Conservation (phyloP, 192 early-diverging fungal genomes). For the Martensiomyces pterosporus region DNA sequence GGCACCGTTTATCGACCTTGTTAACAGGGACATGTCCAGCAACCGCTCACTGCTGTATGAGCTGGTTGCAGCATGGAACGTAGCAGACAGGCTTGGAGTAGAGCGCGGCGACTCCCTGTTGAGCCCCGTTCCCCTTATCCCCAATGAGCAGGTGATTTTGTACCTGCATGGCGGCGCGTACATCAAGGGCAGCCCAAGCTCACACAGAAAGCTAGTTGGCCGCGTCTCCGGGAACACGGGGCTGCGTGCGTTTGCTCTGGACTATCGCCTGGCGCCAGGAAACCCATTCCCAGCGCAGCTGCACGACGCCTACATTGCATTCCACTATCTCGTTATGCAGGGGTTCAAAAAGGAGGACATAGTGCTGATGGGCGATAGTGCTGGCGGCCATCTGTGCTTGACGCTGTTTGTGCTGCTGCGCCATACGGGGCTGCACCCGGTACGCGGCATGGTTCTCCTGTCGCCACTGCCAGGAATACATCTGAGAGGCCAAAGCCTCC, state of each 20-base stretch:
- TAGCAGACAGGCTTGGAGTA: background rate
- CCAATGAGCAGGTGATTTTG: conserved; percentile 9
- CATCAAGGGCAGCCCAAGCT: conserved; percentile 8
- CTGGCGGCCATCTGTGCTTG: conserved; percentile 26
- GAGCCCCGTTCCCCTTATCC: conserved; percentile 8
- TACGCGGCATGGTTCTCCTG: conserved; percentile 8
- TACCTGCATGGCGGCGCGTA: conserved; percentile 31
- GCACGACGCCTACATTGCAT: conserved; percentile 24
- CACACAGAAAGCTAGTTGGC: conserved; percentile 12
- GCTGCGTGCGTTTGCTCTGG: conserved; percentile 12
- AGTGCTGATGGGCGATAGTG: conserved; percentile 27
- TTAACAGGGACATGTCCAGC: background rate
- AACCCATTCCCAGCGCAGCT: conserved; percentile 33
- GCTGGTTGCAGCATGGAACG: conserved; percentile 10
- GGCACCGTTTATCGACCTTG: conserved; percentile 5
- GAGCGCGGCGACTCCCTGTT: background rate
- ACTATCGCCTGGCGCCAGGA: conserved; percentile 34
- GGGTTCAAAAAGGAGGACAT: conserved; percentile 20
- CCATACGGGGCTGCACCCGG: background rate
- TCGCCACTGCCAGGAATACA: conserved; percentile 9
- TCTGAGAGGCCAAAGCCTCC: conserved; percentile 6
- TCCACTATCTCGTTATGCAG: conserved; percentile 6
- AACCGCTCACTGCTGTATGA: conserved; percentile 10
- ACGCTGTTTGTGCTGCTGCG: conserved; percentile 11
- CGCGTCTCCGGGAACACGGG: background rate